Evolutionary conservation across 2,329 filamentous ascomycete genomes (phyloP), one percentile per base, ranked within the genome.

Genomic region (Chalaropsis thielavioides): DNA sequence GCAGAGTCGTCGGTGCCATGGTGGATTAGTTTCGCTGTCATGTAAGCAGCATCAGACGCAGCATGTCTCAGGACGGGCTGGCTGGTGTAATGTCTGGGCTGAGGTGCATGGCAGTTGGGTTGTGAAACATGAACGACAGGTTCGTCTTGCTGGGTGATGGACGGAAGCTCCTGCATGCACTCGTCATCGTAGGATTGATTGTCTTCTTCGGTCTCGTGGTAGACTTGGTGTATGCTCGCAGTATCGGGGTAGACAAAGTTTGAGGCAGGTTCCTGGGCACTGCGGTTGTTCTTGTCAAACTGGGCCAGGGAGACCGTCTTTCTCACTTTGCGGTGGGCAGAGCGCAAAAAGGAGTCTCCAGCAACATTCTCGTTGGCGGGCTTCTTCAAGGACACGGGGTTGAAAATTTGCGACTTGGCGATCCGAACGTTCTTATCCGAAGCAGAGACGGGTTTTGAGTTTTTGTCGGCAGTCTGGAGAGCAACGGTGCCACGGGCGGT

Each of bases 81-180:
- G 70, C 80, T 82, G 71, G 78, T 81, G 73, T 79, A 74, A 61
- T 82, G 80, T 41, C 80, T 79, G 66, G 76, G 75, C 63, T 76
- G 74, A 3, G 51, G 24, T 17, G 17, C 51, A 58, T 58, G 2
- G 35, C 72, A 69, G 41, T 72, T 67, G 58, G 70, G 68, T 58
- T 31, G 24, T 17, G 51, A 38, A 10, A 27, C 27, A 17, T 58
- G 31, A 6, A 31, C 51, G 24, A 4, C 51, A 0, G 15, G 15
- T 22, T 68, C 65, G 19, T 59, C 43, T 35, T 68, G 17, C 40
- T 70, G 69, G 65, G 62, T 66, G 64, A 59, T 66, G 15, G 61
- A 24, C 31, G 44, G 64, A 22, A 58, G 59, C 24, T 62, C 60
- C 2, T 43, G 40, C 60, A 62, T 62, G 40, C 49, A 62, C 62